phyloP scores from a whole-genome alignment of 2,329 filamentous ascomycete species.

The Achaetomium macrosporum region DNA sequence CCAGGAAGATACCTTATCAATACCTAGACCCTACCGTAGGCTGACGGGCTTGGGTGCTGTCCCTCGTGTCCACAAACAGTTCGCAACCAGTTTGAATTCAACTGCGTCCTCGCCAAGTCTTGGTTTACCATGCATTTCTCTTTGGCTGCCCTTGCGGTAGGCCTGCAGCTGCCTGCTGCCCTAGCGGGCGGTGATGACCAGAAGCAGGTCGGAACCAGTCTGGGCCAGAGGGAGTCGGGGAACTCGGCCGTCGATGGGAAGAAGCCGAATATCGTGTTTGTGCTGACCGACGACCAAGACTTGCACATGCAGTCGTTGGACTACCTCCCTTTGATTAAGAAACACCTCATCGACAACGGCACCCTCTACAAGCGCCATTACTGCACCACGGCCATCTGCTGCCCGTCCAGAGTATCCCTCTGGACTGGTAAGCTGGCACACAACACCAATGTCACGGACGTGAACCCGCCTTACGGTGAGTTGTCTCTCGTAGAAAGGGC shows the following conservation, averaged over 20 bases:
- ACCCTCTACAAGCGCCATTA: conserved; percentile 53
- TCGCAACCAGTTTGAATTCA: too few relatives aligned
- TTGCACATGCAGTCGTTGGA: conserved; percentile 52
- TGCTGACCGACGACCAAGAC: conserved; percentile 62
- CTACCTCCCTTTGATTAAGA: conserved; percentile 50
- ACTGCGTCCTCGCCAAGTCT: not conserved
- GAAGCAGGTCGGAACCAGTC: conserved; percentile 10
- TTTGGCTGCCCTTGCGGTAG: conserved; percentile 12
- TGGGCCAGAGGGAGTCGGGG: not conserved
- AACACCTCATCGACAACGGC: conserved; percentile 50
- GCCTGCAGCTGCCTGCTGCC: conserved; percentile 14
- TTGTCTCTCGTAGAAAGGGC: too few relatives aligned
- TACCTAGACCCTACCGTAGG: too few relatives aligned
- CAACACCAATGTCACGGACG: conserved; percentile 55
- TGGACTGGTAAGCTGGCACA: conserved; percentile 58
- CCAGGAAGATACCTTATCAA: too few relatives aligned
- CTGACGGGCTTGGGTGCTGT: too few relatives aligned
- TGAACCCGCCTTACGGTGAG: conserved; percentile 25
- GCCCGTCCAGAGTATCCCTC: conserved; percentile 54
- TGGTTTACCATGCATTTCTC: conserved; percentile 17
- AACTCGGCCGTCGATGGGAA: conserved; percentile 3
- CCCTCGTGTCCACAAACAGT: too few relatives aligned
- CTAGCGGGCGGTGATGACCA: conserved; percentile 9
- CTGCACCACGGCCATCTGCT: conserved; percentile 57
- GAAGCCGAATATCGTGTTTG: conserved; percentile 53